Conservation (phyloP, 352 stramenopile genomes). For the Globisporangium solare region DNA sequence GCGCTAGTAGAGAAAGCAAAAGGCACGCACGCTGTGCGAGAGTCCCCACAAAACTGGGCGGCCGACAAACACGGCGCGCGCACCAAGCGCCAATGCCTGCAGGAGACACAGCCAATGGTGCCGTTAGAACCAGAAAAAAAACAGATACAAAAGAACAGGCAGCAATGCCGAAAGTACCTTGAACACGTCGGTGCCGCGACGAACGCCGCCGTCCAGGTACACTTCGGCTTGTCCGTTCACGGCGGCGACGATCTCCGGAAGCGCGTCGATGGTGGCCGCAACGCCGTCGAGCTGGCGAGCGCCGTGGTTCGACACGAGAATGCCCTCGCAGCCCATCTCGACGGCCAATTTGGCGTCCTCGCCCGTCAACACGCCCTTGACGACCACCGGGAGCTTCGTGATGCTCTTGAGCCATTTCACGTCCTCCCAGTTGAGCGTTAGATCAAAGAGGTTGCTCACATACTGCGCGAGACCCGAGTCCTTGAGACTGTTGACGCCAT, state of each 20-base stretch:
- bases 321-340: conserved; percentile 86
- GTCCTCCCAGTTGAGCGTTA: conserved; percentile 92
- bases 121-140: too few species aligned
- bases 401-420: conserved; percentile 91
- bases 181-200: conserved; percentile 94
- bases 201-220: conserved; percentile 93
- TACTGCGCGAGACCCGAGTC: conserved; percentile 52
- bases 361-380: conserved; percentile 92
- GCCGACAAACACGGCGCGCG: conserved; percentile 92
- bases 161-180: conserved; percentile 47
- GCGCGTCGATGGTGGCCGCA: conserved; percentile 87
- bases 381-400: conserved; percentile 87
- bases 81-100: conserved; percentile 88
- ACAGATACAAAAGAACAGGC: too few species aligned
- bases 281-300: conserved; percentile 90
- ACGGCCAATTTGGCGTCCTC: conserved; percentile 91
- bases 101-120: background rate
- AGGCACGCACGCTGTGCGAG: conserved; percentile 73
- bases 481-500: conserved; percentile 47
- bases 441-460: conserved; percentile 87
- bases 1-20: background rate
- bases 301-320: conserved; percentile 94
- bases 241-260: conserved; percentile 87
- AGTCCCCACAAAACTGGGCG: conserved; percentile 94
- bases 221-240: conserved; percentile 85